Base-by-base conservation (phyloP, 768 basidiomycete genomes). In the Phaffia tasmanica region DNA sequence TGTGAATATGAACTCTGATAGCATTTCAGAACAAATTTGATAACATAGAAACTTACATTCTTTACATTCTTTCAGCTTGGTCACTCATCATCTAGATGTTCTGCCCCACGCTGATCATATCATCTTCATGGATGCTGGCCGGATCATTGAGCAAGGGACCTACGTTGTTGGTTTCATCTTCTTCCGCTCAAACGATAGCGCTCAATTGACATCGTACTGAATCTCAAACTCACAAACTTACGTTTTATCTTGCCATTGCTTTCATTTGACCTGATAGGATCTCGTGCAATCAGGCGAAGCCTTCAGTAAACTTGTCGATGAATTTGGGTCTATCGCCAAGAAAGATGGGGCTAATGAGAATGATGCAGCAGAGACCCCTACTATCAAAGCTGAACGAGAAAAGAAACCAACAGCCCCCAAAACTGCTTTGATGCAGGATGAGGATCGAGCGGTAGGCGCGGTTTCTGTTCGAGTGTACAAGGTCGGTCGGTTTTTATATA, bases 141-240 rank as follows among this genome's bases (percentile, higher is more conserved):
- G 62, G 14, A 82, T 87, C 57, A 79, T 79, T 4, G 86, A 86
- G 73, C 77, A 84, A 71, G 86, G 86, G 3, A 81, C 83, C 1
- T 86, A 83, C 70, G 66, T 77, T n/a, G 74, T 72, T 19, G 56
- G 72, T 61, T 18, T 14, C n/a, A n/a, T 51, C 32, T 7, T 25
- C 16, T n/a, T 18, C 50, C 47, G 29, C 23, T 15, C 11, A 4
- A 42, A 11, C 35, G 35, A 5, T 42, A n/a, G n/a, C n/a, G 35
- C 11, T 4, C 6, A 42, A 42, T 42, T 42, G 35, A 42, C 35
- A 11, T 42, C 11, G 11, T 42, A 5, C 35, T 42, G 35, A 42
- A 42, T 42, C 4, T 42, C 35, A 11, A 42, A 5, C 11, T 11
- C 11, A 5, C 35, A 42, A 42, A 42, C 11, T 42, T 11, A 5